Evolutionary conservation across 1,284 basidiomycete species (phyloP).

Genomic region (Termitomyces sp.): DNA sequence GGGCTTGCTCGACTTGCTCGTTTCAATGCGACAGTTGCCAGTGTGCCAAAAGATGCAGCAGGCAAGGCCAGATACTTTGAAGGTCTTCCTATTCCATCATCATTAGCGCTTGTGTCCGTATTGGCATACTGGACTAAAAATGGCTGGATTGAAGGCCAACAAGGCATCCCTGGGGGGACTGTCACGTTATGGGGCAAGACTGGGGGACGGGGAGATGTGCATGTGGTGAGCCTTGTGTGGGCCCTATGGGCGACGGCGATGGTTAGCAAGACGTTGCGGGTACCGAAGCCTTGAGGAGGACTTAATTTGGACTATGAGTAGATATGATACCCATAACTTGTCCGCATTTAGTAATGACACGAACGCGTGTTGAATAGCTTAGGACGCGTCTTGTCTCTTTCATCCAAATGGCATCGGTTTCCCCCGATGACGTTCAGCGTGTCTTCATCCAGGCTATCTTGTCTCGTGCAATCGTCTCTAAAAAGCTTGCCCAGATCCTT

Average conservation of each 20-base stretch:
- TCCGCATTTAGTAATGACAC: conserved; percentile 6
- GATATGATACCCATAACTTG: conserved; percentile 11
- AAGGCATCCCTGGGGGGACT: conserved; percentile 73
- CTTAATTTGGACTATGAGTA: background rate
- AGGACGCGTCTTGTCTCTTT: conserved; percentile 6
- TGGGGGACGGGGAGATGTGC: conserved; percentile 77
- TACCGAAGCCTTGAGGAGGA: conserved; percentile 61
- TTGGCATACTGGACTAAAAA: conserved; percentile 81
- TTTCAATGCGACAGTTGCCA: conserved; percentile 97
- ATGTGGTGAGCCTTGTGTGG: conserved; percentile 70
- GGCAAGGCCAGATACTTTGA: conserved; percentile 97
- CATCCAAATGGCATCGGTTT: conserved; percentile 32
- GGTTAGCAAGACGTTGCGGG: conserved; percentile 90
- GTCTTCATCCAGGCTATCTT: conserved; percentile 75
- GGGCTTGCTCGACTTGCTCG: conserved; percentile 94
- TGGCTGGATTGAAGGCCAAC: conserved; percentile 77
- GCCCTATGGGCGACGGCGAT: conserved; percentile 86
- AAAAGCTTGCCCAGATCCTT: conserved; percentile 55
- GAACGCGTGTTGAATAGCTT: conserved; percentile 7
- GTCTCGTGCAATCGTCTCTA: conserved; percentile 62
- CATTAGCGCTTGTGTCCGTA: conserved; percentile 75
- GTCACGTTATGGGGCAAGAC: conserved; percentile 66
- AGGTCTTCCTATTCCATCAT: conserved; percentile 94
- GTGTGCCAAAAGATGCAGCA: conserved; percentile 81
- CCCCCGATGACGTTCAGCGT: conserved; percentile 56